phyloP scores from a whole-genome alignment of 2,329 filamentous ascomycete genomes.

The Akanthomyces muscarius region DNA sequence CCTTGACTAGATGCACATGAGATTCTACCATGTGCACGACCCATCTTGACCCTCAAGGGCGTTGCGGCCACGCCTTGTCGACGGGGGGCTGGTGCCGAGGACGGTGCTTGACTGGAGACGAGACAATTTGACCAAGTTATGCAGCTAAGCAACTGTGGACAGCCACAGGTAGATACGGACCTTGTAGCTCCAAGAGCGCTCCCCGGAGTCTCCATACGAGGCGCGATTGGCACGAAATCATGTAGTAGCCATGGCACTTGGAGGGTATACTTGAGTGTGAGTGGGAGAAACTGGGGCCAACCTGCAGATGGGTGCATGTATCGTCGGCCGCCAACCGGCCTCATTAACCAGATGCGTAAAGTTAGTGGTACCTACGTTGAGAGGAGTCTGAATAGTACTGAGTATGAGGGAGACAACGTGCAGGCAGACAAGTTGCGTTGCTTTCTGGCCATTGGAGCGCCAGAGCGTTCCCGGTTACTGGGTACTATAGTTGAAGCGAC shows the following conservation, averaged over 20 bases:
- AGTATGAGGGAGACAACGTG: background rate
- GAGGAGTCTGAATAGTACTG: background rate
- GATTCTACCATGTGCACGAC: conserved; percentile 14
- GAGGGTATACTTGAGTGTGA: conserved; percentile 11
- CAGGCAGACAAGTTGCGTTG: background rate
- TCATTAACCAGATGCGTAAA: conserved; percentile 16
- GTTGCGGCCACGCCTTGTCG: conserved; percentile 4
- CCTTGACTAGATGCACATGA: conserved; percentile 18
- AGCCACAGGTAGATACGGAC: conserved; percentile 4
- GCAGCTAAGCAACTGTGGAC: conserved; percentile 7
- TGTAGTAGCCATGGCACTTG: conserved; percentile 8
- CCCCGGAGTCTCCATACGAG: conserved; percentile 15
- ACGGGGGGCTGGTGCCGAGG: conserved; percentile 15
- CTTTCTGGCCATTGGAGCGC: background rate
- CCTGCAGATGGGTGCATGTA: conserved; percentile 14
- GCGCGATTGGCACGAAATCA: conserved; percentile 16
- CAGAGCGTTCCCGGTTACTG: background rate
- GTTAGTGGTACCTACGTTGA: background rate
- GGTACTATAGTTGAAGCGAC: background rate
- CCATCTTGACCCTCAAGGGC: conserved; percentile 10
- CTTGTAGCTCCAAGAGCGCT: background rate
- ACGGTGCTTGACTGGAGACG: background rate
- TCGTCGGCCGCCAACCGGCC: conserved; percentile 15
- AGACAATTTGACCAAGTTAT: conserved; percentile 15
- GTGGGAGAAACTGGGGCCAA: conserved; percentile 14